Evolutionary conservation across 2,329 filamentous ascomycete genomes (phyloP), one percentile per base, ranked within the genome.

Genomic region (Pestalotiopsis sp.): DNA sequence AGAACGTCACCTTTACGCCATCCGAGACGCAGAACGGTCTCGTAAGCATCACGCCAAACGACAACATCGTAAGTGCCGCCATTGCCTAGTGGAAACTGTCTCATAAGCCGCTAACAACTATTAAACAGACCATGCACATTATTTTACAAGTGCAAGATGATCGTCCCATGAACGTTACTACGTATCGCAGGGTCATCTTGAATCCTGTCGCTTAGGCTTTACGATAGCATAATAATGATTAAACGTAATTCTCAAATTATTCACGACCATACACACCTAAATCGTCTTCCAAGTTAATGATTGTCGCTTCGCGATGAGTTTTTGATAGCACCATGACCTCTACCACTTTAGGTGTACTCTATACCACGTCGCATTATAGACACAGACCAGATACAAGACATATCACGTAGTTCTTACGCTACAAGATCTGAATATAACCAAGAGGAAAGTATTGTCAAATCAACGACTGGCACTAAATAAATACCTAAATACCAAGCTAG

Each of bases 81-180:
- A 52, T 14, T 52, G 23, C 57, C 2, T 11, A 60, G 25, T 14
- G 25, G 5, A 14, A 25, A 25, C 12, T 23, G 14, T n/a, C 12
- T 11, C 41, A 63, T 6, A 31, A 23, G 60, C 12, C 20, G n/a
- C 13, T 41, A 14, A 63, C 12, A 20, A 39, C 17, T 12, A 4
- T 20, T 17, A 2, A 17, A 17, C 14, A 63, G 38, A 41, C 38
- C n/a, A 39, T 63, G 38, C 60, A 63, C n/a, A 39, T 63, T n/a
- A 63, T 63, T 20, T 14, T 63, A 27, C 20, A 36, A 23, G 60
- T 63, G n/a, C n/a, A 63, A 20, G 60, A 63, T 63, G 38, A 63
- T 11, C 31, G 60, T 14, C 20, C 25, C 13, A 38, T 41, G 31
- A 63, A 38, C 38, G 25, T 63, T 20, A 63, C 38, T 6, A 63